phyloP scores from a whole-genome alignment of 805 yeast genomes.

The Jamesozyma piceae region DNA sequence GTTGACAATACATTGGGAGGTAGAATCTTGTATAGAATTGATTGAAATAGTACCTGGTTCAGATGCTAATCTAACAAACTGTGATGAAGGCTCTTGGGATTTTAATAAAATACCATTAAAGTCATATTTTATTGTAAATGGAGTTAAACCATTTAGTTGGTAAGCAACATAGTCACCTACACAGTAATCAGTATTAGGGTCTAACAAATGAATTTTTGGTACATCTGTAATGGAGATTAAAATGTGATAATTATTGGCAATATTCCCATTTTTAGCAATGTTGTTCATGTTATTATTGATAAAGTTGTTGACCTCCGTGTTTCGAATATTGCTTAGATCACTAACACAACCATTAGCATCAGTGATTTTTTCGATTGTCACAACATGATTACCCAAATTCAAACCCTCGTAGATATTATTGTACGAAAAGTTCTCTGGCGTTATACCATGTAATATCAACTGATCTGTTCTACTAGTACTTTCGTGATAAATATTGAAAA shows the following conservation, averaged over 20 bases:
- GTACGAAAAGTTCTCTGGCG: slow-evolving; percentile 31
- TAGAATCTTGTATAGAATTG: slow-evolving; percentile 61
- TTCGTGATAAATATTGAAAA: slow-evolving; percentile 52
- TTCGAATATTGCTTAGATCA: slow-evolving; percentile 31
- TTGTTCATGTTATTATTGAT: slow-evolving; percentile 59
- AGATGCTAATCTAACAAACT: slow-evolving; percentile 64
- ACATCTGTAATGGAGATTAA: slow-evolving; percentile 62
- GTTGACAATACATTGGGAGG: slow-evolving; percentile 61
- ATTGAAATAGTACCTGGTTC: slow-evolving; percentile 70
- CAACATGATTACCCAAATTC: slow-evolving; percentile 59
- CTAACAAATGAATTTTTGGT: slow-evolving; percentile 51
- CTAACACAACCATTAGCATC: slow-evolving; percentile 67
- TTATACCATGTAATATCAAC: slow-evolving; percentile 37
- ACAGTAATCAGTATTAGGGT: slow-evolving; percentile 51
- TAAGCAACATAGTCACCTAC: slow-evolving; percentile 86
- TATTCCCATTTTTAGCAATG: slow-evolving; percentile 25
- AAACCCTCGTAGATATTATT: slow-evolving; percentile 41
- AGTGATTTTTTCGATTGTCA: slow-evolving; percentile 46
- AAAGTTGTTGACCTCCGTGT: slow-evolving; percentile 19
- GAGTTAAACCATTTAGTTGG: slow-evolving; percentile 67
- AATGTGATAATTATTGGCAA: slow-evolving; percentile 29
- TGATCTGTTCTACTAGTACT: slow-evolving; percentile 44
- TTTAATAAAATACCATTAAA: slow-evolving; percentile 56
- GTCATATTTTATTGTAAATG: slow-evolving; percentile 64
- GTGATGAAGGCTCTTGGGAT: slow-evolving; percentile 42